phyloP scores from a whole-genome alignment of 257 asterid species.

The Scutellaria barbata region DNA sequence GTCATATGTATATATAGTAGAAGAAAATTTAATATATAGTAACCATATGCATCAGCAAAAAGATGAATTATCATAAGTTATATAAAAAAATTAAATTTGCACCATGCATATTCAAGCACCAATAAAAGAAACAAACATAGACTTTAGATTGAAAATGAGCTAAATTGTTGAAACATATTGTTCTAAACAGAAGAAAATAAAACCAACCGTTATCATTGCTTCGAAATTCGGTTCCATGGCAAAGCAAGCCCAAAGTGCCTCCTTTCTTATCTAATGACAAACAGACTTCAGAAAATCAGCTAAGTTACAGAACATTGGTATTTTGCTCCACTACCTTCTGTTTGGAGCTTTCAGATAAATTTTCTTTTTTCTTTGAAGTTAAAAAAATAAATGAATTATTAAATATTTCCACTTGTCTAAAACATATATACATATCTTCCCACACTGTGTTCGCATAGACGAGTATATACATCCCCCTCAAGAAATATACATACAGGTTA shows the following conservation, averaged over 20 bases:
- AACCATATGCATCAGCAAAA: neutral
- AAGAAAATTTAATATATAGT: neutral
- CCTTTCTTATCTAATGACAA: conserved; percentile 78
- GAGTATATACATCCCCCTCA: neutral
- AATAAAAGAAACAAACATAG: neutral
- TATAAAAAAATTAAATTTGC: neutral
- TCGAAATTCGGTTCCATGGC: conserved; percentile 86
- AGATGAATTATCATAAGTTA: neutral
- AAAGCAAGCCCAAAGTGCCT: conserved; percentile 98
- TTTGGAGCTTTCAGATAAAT: conserved; percentile 9
- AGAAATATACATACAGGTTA: neutral
- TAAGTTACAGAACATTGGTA: conserved; percentile 17
- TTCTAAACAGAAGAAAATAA: neutral
- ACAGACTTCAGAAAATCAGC: conserved; percentile 20
- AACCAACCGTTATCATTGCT: conserved; percentile 84
- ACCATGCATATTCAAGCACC: conserved; percentile 7
- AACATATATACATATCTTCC: no score
- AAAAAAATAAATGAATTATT: neutral
- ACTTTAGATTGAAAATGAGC: neutral
- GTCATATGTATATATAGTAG: neutral
- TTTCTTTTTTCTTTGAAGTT: neutral
- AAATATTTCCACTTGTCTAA: no score
- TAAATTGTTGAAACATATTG: conserved; percentile 6
- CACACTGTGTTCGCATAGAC: neutral
- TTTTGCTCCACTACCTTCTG: conserved; percentile 3